Percentiles rank a stretch among this genome's conserved stretches.
Conservation (phyloP, 176 grass and related monocot genomes). For the Zoysia pacifica region DNA sequence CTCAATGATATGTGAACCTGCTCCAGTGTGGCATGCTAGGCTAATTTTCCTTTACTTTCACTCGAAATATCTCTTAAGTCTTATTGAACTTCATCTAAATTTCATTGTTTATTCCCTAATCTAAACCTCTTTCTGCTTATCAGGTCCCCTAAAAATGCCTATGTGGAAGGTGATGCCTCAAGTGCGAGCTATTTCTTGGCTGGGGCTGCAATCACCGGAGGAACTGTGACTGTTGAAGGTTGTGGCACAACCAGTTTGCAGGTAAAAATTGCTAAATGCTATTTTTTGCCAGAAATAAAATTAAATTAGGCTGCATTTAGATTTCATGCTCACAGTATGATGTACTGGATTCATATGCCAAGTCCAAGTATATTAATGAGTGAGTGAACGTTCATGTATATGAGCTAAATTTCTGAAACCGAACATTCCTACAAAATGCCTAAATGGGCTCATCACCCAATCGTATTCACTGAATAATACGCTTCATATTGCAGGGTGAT, state of each 20-base stretch:
- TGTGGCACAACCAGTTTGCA: slow-evolving; percentile 94
- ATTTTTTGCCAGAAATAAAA: no score
- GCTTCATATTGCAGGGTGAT: slow-evolving; percentile 67
- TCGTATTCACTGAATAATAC: background rate
- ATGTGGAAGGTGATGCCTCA: slow-evolving; percentile 98
- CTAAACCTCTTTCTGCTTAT: background rate
- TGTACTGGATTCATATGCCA: background rate
- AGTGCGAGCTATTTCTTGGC: slow-evolving; percentile 99
- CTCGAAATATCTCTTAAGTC: background rate
- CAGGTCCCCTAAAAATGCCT: slow-evolving; percentile 87
- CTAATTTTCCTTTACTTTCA: slow-evolving; percentile 10
- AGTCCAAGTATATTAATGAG: background rate
- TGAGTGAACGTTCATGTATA: background rate
- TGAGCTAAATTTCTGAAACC: background rate
- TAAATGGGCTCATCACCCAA: background rate
- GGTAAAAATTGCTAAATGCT: slow-evolving; percentile 38
- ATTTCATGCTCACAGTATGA: background rate
- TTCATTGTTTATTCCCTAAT: slow-evolving; percentile 12
- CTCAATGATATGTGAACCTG: background rate
- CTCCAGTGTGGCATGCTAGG: background rate
- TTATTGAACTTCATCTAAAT: background rate
- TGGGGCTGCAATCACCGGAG: slow-evolving; percentile 95
- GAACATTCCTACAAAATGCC: background rate
- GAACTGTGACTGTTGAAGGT: slow-evolving; percentile 92
- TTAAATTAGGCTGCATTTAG: background rate